Percentiles rank a stretch among this genome's conserved stretches.
Conservation (phyloP, 2,329 filamentous ascomycete species). For the Periconia sp. region DNA sequence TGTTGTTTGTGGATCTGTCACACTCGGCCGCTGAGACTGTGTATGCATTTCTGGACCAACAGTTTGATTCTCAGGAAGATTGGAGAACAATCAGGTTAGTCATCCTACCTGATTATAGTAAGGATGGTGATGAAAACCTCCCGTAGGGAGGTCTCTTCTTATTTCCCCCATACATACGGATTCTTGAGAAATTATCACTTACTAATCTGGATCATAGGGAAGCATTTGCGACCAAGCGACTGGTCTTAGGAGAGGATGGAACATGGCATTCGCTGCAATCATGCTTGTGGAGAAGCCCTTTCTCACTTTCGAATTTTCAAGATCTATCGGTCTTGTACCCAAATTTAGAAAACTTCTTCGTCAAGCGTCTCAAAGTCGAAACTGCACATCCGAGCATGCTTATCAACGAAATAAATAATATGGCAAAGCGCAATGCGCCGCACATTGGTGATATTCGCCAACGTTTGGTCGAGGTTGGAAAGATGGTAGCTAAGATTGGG, state of each 20-base stretch:
- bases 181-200: too few relatives aligned
- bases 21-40: too few relatives aligned
- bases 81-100: too few relatives aligned
- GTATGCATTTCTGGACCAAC: too few relatives aligned
- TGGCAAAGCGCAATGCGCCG: constrained; percentile 12
- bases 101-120: too few relatives aligned
- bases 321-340: constrained; percentile 17
- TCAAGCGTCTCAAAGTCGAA: constrained; percentile 14
- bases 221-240: constrained; percentile 6
- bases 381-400: constrained; percentile 20
- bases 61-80: too few relatives aligned
- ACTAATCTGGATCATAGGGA: constrained; percentile 7
- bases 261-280: constrained; percentile 12
- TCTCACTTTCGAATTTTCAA: constrained; percentile 13
- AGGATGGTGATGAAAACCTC: too few relatives aligned
- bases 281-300: constrained; percentile 23
- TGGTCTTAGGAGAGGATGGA: constrained; percentile 12
- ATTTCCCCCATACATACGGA: too few relatives aligned
- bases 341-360: constrained; percentile 11
- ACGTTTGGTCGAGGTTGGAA: constrained; percentile 19
- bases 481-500: constrained; percentile 10
- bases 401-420: constrained; percentile 17
- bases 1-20: too few relatives aligned
- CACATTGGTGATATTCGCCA: constrained; percentile 11
- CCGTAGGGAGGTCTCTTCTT: too few relatives aligned